phyloP scores from a whole-genome alignment of 768 basidiomycete genomes.

The Tylopilus plumbeoviolaceoides region DNA sequence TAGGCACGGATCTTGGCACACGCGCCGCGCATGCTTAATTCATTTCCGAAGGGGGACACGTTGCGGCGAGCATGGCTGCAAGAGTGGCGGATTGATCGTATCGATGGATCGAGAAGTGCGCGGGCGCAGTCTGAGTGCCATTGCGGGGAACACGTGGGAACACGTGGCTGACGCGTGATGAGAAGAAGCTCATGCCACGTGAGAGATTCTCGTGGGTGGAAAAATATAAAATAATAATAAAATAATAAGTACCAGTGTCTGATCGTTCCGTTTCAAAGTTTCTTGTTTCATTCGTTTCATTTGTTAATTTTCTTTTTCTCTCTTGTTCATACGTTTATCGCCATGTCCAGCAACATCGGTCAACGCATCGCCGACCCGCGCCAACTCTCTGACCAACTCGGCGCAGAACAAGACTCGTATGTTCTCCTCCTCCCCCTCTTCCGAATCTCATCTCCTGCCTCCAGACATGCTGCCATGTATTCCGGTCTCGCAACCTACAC shows the following conservation, averaged over 20 bases:
- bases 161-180: conserved; percentile 19
- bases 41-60: conserved; percentile 6
- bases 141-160: conserved; percentile 8
- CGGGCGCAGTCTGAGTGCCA: neutral
- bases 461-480: conserved; percentile 27
- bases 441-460: neutral
- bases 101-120: neutral
- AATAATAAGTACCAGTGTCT: neutral
- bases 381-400: conserved; percentile 26
- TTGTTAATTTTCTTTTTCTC: neutral
- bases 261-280: neutral
- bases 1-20: neutral
- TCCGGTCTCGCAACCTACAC: conserved; percentile 39
- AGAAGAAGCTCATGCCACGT: too few relatives aligned
- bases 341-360: conserved; percentile 19
- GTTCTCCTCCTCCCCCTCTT: neutral
- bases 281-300: neutral
- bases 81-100: neutral
- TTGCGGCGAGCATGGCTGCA: neutral
- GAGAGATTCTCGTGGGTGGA: conserved; percentile 10
- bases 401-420: conserved; percentile 1
- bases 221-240: neutral
- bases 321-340: conserved; percentile 18
- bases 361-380: conserved; percentile 29
- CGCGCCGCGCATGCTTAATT: conserved; percentile 4